phyloP scores from a whole-genome alignment of 139 green algal genomes.

The Trebouxia sp. region DNA sequence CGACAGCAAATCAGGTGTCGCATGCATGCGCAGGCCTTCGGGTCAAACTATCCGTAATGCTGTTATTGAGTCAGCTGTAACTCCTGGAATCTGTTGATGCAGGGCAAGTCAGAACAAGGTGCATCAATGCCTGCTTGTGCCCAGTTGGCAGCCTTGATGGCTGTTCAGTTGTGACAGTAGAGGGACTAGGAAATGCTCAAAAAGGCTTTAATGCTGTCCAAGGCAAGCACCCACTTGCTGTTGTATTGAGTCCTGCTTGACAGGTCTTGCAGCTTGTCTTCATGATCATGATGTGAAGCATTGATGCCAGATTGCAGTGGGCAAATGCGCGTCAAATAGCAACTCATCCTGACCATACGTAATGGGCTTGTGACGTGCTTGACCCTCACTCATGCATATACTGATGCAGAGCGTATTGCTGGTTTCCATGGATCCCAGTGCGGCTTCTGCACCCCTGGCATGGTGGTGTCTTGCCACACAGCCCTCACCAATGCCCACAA shows the following conservation, averaged over 20 bases:
- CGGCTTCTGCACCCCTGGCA: constrained; percentile 80
- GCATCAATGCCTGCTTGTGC: constrained; percentile 75
- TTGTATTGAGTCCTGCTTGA: too few relatives aligned
- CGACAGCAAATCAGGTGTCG: constrained; percentile 31
- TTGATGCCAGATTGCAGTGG: too few relatives aligned
- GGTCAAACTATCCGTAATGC: not conserved
- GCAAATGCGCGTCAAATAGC: too few relatives aligned
- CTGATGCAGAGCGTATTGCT: constrained; percentile 4
- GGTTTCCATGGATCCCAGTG: constrained; percentile 51
- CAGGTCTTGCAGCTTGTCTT: too few relatives aligned
- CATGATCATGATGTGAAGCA: too few relatives aligned
- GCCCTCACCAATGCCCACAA: constrained; percentile 36
- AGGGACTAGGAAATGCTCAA: constrained; percentile 56
- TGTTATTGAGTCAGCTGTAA: not conserved
- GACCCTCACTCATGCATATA: not conserved
- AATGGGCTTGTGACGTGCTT: too few relatives aligned
- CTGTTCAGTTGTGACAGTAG: constrained; percentile 55
- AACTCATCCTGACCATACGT: too few relatives aligned
- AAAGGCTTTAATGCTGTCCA: constrained; percentile 47
- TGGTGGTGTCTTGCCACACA: constrained; percentile 56
- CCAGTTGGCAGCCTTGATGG: constrained; percentile 58
- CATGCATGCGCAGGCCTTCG: too few relatives aligned
- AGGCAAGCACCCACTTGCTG: constrained; percentile 40
- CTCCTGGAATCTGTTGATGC: not conserved
- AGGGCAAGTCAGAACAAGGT: constrained; percentile 25